Percentiles rank a stretch among this genome's conserved stretches.
Conservation (phyloP, 805 yeast species). For the Barnettozyma pratensis region DNA sequence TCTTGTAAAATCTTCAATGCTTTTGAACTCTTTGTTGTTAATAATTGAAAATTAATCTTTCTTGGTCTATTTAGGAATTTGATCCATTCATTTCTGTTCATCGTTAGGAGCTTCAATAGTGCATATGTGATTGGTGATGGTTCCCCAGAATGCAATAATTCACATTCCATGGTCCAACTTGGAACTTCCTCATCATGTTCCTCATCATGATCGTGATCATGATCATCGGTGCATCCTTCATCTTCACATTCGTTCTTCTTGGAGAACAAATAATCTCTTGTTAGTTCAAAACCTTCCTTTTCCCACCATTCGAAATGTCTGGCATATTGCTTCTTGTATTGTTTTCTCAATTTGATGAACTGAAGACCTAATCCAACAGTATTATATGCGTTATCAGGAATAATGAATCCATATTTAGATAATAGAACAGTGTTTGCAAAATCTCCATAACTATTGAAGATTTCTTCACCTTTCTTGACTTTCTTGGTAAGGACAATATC, state of each 20-base stretch:
- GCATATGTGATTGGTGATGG: constrained; percentile 43
- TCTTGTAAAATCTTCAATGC: constrained; percentile 18
- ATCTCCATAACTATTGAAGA: constrained; percentile 82
- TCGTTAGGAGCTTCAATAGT: constrained; percentile 30
- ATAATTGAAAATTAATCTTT: constrained; percentile 12
- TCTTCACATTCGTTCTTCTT: constrained; percentile 13
- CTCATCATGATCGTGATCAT: background rate
- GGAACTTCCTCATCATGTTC: constrained; percentile 24
- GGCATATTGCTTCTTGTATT: constrained; percentile 29
- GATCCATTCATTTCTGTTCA: constrained; percentile 25
- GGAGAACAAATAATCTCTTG: constrained; percentile 10
- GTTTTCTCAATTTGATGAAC: constrained; percentile 30
- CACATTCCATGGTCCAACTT: constrained; percentile 41
- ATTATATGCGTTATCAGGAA: constrained; percentile 49
- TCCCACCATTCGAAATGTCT: constrained; percentile 46
- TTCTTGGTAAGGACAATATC: constrained; percentile 52
- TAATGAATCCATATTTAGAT: constrained; percentile 75
- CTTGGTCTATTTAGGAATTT: constrained; percentile 21
- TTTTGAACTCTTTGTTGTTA: constrained; percentile 16
- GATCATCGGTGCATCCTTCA: constrained; percentile 19
- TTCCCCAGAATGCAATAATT: constrained; percentile 36
- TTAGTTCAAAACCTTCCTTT: constrained; percentile 35
- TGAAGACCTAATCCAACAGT: constrained; percentile 53
- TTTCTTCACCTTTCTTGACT: constrained; percentile 48
- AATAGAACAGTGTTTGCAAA: constrained; percentile 59